Evolutionary conservation across 257 asterid genomes (phyloP), one percentile per base, ranked within the genome.

Genomic region (Plantago ovata): DNA sequence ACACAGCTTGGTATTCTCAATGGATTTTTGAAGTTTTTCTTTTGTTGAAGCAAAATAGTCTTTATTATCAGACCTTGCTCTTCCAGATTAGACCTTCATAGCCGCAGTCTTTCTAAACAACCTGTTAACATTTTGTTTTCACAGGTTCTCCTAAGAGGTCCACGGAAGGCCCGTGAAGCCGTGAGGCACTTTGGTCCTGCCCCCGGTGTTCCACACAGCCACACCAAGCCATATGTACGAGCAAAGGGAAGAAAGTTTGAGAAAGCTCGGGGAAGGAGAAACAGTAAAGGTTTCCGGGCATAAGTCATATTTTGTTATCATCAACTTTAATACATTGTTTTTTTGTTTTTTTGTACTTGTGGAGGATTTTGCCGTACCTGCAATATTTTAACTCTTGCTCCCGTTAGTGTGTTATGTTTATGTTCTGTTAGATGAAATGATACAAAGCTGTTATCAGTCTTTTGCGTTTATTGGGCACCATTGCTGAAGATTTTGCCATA

Each of bases 181-280:
- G 96, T 87, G 57, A 90, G 72, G 75, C 96, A 90, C 79, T 90
- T 90, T 66, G 98, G 98, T 16, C 90, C 95, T 10, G 98, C 98
- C 45, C 98, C 96, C 15, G 98, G 98, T 72, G 98, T 90, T 23
- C 98, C 98, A 2, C 95, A 84, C 81, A 90, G 98, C 73, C 96
- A 87, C 72, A 79, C 98, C 68, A 90, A 90, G 78, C 98, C 96
- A 3, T 90, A 82, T 49, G 96, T 90, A 45, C 83, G 98, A 46
- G 38, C 98, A 18, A 84, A 87, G 83, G 98, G 98, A 62, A 78
- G 98, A 74, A 90, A 89, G 63, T 89, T 89, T 39, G 97, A 89
- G 82, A 72, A 76, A 0, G 97, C 97, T 10, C 77, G 97, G 65
- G 97, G 97, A 62, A 80, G 58, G 46, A 82, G 97, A 69, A 89